These are phyloP conservation scores for Cyclotella choctawhatcheeana DNA, from an alignment of 108 stramenopile genomes.

Conservation along the genomic window DNA sequence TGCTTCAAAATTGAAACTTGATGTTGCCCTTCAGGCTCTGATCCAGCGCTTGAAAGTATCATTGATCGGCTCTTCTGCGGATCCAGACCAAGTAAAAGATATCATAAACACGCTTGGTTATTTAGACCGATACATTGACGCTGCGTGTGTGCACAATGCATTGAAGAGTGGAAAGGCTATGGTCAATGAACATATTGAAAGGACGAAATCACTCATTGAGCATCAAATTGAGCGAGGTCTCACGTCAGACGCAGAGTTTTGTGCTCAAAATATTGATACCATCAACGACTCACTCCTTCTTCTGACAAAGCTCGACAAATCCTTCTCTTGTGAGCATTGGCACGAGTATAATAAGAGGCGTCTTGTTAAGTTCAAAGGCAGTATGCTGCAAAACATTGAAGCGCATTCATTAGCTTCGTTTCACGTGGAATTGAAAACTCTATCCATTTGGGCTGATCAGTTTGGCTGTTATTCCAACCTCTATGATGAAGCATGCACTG, in stretches of 20 bases:
- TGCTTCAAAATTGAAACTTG: conserved; percentile 47
- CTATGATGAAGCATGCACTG: conserved; percentile 8
- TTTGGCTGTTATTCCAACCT: conserved; percentile 20
- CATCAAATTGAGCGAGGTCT: conserved; percentile 16
- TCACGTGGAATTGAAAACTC: conserved; percentile 18
- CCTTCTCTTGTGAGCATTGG: neutral
- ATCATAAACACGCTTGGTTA: conserved; percentile 36
- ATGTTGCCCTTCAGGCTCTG: conserved; percentile 33
- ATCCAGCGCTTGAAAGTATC: conserved; percentile 26
- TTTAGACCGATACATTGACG: conserved; percentile 31
- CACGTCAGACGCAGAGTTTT: conserved; percentile 24
- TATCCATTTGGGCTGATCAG: conserved; percentile 13
- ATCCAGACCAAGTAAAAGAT: conserved; percentile 31
- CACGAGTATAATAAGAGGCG: neutral
- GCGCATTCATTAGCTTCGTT: conserved; percentile 1
- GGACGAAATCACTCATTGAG: conserved; percentile 12
- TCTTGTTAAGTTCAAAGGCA: conserved; percentile 13
- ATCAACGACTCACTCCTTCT: conserved; percentile 17
- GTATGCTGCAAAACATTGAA: conserved; percentile 20
- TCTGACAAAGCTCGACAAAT: conserved; percentile 17
- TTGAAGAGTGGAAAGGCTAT: conserved; percentile 20
- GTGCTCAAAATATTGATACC: conserved; percentile 15
- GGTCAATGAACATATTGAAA: conserved; percentile 27
- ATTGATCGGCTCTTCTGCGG: conserved; percentile 21
- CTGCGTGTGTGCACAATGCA: conserved; percentile 4